phyloP scores from a whole-genome alignment of 2,329 filamentous ascomycete species.

The Aspergillus sp. region DNA sequence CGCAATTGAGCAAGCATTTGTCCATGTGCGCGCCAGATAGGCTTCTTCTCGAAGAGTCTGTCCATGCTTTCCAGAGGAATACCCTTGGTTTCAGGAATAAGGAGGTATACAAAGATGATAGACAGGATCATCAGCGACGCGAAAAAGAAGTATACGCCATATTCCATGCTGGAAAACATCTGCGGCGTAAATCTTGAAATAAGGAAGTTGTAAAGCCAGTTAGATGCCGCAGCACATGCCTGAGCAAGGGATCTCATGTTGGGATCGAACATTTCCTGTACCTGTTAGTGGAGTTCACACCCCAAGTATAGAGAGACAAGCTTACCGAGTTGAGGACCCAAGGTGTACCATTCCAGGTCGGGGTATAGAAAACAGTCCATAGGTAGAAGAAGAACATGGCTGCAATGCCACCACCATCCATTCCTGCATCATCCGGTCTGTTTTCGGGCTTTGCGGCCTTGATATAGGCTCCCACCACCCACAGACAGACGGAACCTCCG shows the following conservation, averaged over 20 bases:
- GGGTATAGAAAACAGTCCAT: constrained; percentile 70
- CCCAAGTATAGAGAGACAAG: neutral
- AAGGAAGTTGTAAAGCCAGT: constrained; percentile 37
- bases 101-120: constrained; percentile 55
- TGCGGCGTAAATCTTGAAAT: constrained; percentile 37
- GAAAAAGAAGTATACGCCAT: constrained; percentile 65
- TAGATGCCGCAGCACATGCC: constrained; percentile 53
- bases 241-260: constrained; percentile 67
- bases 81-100: constrained; percentile 62
- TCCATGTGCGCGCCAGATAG: constrained; percentile 32
- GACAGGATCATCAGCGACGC: constrained; percentile 57
- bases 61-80: constrained; percentile 63
- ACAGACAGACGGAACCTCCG: constrained; percentile 49
- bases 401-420: constrained; percentile 35
- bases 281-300: constrained; percentile 6
- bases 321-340: constrained; percentile 65
- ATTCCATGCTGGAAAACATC: constrained; percentile 43
- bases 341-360: constrained; percentile 68
- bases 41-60: constrained; percentile 46
- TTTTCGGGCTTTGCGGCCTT: constrained; percentile 26
- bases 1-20: constrained; percentile 26
- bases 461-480: constrained; percentile 35
- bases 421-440: constrained; percentile 10
- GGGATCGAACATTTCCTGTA: constrained; percentile 64
- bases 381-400: constrained; percentile 66